Conservation (phyloP, 2,329 filamentous ascomycete genomes). For the Macrophomina tecta region DNA sequence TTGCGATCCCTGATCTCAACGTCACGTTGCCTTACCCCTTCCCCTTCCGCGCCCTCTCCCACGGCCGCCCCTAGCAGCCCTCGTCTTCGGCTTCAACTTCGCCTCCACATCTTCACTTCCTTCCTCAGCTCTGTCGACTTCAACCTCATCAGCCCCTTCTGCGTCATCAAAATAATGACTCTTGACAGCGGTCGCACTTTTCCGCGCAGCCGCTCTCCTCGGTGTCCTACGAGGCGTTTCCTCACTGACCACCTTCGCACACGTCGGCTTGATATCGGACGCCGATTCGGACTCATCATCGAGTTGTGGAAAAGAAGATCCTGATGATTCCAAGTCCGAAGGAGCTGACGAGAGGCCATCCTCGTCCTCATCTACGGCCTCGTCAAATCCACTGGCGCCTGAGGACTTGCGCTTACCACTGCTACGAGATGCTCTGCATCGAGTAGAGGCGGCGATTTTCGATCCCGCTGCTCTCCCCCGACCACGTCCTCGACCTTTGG, state of each 20-base stretch:
- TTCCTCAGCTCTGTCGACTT: not conserved
- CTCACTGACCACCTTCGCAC: not conserved
- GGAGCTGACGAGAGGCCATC: conserved; percentile 4
- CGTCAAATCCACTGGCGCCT: not conserved
- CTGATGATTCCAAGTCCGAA: not conserved
- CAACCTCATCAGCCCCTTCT: conserved; percentile 1
- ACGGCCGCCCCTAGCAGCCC: not conserved
- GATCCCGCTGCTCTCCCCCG: conserved; percentile 31
- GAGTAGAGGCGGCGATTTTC: not conserved
- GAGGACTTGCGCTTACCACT: not conserved
- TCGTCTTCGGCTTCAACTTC: not conserved
- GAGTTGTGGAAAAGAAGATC: not conserved
- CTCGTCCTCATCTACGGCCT: not conserved
- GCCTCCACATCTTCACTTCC: not conserved
- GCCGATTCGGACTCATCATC: not conserved
- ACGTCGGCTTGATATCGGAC: not conserved
- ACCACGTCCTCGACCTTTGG: conserved; percentile 29
- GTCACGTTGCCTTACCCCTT: not conserved
- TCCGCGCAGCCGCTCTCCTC: conserved; percentile 27
- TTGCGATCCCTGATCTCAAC: not conserved
- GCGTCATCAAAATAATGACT: conserved; percentile 29
- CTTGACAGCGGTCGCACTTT: conserved; percentile 28
- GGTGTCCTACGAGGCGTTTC: conserved; percentile 9
- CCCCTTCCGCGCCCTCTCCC: conserved; percentile 14
- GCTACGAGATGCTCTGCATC: not conserved